These are phyloP conservation scores for Scedosporium dehoogii DNA, from an alignment of 2,329 filamentous ascomycete genomes.

Conservation along the genomic window DNA sequence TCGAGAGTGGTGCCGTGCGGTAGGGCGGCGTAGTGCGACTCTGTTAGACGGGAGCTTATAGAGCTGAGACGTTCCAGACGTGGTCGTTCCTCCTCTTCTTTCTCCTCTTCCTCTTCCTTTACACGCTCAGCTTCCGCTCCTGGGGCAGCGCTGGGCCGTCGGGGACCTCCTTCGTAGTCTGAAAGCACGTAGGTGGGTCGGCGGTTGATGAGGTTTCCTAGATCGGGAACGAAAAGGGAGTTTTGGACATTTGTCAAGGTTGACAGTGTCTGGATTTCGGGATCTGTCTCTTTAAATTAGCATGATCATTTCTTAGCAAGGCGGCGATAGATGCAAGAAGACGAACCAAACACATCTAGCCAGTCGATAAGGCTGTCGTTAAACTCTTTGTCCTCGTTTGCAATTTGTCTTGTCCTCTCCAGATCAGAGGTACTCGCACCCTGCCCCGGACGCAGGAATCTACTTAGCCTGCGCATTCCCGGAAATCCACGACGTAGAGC, in stretches of 20 bases:
- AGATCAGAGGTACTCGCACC: background rate
- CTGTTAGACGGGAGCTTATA: constrained; percentile 57
- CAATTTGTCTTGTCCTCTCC: background rate
- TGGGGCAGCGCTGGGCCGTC: background rate
- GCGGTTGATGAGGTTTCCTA: constrained; percentile 67
- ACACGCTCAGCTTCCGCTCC: constrained; percentile 4
- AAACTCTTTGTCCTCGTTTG: constrained; percentile 22
- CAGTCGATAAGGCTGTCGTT: constrained; percentile 28
- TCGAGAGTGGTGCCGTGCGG: constrained; percentile 64
- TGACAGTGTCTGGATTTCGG: constrained; percentile 72
- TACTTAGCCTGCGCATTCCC: constrained; percentile 4
- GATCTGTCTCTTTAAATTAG: constrained; percentile 43
- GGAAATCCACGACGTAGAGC: background rate
- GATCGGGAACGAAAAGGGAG: constrained; percentile 73
- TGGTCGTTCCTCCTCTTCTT: constrained; percentile 11
- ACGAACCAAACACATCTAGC: constrained; percentile 28
- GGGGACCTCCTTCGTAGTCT: constrained; percentile 22
- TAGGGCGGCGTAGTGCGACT: constrained; percentile 68
- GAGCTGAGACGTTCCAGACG: constrained; percentile 36
- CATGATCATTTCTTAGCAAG: background rate
- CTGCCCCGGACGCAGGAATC: constrained; percentile 8
- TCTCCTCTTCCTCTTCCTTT: constrained; percentile 14
- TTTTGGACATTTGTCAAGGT: constrained; percentile 87
- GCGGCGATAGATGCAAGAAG: background rate
- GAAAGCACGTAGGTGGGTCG: constrained; percentile 69